Evolutionary conservation across 83 land plant species (phyloP).

Genomic region (Diphasiastrum complanatum): DNA sequence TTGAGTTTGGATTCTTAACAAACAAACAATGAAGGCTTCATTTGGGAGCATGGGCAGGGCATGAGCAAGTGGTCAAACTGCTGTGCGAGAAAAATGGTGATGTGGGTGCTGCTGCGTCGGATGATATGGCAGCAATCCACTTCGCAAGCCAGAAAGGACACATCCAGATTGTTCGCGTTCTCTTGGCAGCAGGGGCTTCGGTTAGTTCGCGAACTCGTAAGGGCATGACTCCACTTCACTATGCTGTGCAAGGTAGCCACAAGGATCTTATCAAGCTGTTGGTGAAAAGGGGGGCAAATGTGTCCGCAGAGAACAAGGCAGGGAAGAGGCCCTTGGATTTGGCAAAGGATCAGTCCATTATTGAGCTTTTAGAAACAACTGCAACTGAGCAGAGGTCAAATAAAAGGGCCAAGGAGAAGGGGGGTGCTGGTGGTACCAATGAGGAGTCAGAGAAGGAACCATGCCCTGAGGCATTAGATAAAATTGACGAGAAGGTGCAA

Average conservation of each 20-base stretch:
- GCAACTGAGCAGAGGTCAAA: slow-evolving; percentile 24
- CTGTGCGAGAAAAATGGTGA: slow-evolving; percentile 80
- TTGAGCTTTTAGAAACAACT: slow-evolving; percentile 31
- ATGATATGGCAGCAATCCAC: slow-evolving; percentile 91
- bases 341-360: slow-evolving; percentile 51
- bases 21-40: slow-evolving; percentile 50
- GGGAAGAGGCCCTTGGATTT: slow-evolving; percentile 76
- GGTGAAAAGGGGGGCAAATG: slow-evolving; percentile 62
- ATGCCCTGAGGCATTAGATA: too few species aligned
- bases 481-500: too few species aligned
- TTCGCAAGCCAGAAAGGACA: slow-evolving; percentile 97
- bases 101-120: slow-evolving; percentile 82
- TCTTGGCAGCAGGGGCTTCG: slow-evolving; percentile 63
- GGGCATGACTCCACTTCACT: slow-evolving; percentile 81
- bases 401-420: slow-evolving; percentile 4
- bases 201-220: slow-evolving; percentile 71
- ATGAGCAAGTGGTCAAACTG: slow-evolving; percentile 55
- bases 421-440: not conserved
- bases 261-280: slow-evolving; percentile 59
- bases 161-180: slow-evolving; percentile 54
- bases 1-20: slow-evolving; percentile 28
- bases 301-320: slow-evolving; percentile 53
- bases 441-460: too few species aligned
- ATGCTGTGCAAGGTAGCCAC: slow-evolving; percentile 74
- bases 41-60: slow-evolving; percentile 96